Evolutionary conservation across 2,329 filamentous ascomycete genomes (phyloP).

Genomic region (Scopulariopsis brevicaulis): DNA sequence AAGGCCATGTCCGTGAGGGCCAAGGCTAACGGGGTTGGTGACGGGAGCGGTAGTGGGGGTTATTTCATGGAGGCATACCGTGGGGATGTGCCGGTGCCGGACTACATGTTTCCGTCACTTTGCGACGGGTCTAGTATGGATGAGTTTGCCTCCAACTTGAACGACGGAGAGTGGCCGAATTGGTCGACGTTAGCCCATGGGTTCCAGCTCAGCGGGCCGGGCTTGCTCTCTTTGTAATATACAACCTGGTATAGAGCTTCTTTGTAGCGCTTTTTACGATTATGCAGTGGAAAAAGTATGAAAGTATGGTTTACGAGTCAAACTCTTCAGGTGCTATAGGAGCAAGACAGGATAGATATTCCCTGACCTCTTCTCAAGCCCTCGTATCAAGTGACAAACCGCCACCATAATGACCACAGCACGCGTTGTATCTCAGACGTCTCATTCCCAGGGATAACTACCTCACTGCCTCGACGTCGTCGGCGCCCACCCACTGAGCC

Average conservation of each 20-base stretch:
- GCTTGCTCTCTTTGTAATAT: not conserved
- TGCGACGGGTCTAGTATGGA: not conserved
- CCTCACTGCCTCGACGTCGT: not conserved
- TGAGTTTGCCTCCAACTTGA: not conserved
- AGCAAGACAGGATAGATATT: not conserved
- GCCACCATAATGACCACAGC: not conserved
- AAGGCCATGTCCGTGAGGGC: conserved; percentile 13
- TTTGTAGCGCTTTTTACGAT: not conserved
- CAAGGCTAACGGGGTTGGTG: not conserved
- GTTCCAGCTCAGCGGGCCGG: not conserved
- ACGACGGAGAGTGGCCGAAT: not conserved
- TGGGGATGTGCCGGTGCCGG: not conserved
- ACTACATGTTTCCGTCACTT: not conserved
- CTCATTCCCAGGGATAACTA: not conserved
- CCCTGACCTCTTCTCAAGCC: not conserved
- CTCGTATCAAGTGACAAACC: not conserved
- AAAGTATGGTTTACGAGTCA: not conserved
- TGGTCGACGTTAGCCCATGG: not conserved
- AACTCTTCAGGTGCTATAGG: no score
- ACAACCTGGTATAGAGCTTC: not conserved
- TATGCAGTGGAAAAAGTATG: not conserved
- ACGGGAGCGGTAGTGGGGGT: not conserved
- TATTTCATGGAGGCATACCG: not conserved
- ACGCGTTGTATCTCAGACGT: not conserved
- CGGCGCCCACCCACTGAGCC: not conserved